Evolutionary conservation across 768 basidiomycete genomes (phyloP), one percentile per base, ranked within the genome.

Genomic region (Tephrocybe rancida): DNA sequence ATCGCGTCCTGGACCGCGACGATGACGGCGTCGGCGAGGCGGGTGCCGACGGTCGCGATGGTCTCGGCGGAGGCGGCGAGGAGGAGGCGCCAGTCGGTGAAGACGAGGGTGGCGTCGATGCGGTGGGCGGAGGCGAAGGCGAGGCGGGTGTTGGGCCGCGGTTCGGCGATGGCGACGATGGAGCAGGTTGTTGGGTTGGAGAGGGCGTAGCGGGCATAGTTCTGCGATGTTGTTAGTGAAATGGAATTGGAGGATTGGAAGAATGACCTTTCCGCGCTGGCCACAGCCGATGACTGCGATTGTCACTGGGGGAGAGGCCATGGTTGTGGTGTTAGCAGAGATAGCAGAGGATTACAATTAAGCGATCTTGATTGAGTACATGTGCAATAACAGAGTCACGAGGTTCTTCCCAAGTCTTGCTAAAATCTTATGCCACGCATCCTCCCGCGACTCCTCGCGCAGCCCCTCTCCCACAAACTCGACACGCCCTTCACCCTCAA

Each of bases 161-260:
- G 92, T 57, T 95, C 93, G 14, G 90, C 92, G 52, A 95, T 88
- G 19, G 92, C 86, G 16, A 94, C 87, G 37, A 95, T 78, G 65
- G 83, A 88, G 77, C 88, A 90, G 25, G 69, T 69, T 3, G 80
- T 70, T 2, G 93, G 91, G 44, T 75, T 71, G 16, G 70, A 51
- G 29, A 85, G 69, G 0, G 90, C 84, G 60, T 89, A 92, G 26
- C 55, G 56, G 0, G 86, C 78, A 59, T 94, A 95, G 19, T 66
- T 69, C 87, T 92, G 56, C 9, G n/a, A 44, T 22, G 34, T 9
- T 10, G 7, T 1, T n/a, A 0, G 4, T 26, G 44, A 14, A 10
- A 6, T 2, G 21, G 6, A 4, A 8, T 30, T 24, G 32, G 27
- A 30, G 29, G 29, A n/a, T n/a, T n/a, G n/a, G 29, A 30, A 13